These are phyloP conservation scores for Sugiyamaella lignohabitans DNA, from an alignment of 805 yeast genomes.

Conservation along the genomic window DNA sequence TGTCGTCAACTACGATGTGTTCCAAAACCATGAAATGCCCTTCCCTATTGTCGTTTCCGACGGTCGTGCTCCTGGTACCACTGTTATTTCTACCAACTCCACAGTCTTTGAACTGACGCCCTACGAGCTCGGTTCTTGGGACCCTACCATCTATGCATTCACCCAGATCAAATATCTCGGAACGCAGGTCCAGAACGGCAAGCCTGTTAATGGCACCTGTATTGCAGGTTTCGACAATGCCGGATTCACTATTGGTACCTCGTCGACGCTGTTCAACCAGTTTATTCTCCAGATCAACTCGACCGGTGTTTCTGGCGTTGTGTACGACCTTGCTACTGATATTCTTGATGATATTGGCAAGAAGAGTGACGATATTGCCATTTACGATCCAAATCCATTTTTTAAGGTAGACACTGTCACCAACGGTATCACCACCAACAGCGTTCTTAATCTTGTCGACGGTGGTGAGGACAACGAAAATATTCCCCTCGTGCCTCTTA, in stretches of 20 bases:
- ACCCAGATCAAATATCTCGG: slow-evolving; percentile 66
- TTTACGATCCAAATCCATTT: slow-evolving; percentile 70
- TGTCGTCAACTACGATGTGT: slow-evolving; percentile 54
- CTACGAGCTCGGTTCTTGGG: slow-evolving; percentile 83
- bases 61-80: slow-evolving; percentile 41
- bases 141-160: slow-evolving; percentile 61
- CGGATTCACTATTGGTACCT: slow-evolving; percentile 76
- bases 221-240: slow-evolving; percentile 70
- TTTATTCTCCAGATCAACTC: slow-evolving; percentile 52
- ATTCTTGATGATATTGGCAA: slow-evolving; percentile 42
- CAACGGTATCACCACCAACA: slow-evolving; percentile 35
- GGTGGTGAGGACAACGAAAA: slow-evolving; percentile 68
- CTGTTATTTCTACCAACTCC: slow-evolving; percentile 54
- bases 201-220: slow-evolving; percentile 46
- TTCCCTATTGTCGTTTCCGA: slow-evolving; percentile 58
- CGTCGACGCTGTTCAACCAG: slow-evolving; percentile 73
- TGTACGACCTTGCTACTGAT: slow-evolving; percentile 40
- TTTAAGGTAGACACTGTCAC: slow-evolving; percentile 36
- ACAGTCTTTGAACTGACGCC: slow-evolving; percentile 54
- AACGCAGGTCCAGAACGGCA: slow-evolving; percentile 54
- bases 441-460: slow-evolving; percentile 49
- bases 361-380: slow-evolving; percentile 58
- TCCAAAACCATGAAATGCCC: slow-evolving; percentile 58
- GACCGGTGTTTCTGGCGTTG: slow-evolving; percentile 42
- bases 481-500: slow-evolving; percentile 56